These are phyloP conservation scores for Leucogyrophana mollusca DNA, from an alignment of 768 basidiomycete species.

Conservation along the genomic window DNA sequence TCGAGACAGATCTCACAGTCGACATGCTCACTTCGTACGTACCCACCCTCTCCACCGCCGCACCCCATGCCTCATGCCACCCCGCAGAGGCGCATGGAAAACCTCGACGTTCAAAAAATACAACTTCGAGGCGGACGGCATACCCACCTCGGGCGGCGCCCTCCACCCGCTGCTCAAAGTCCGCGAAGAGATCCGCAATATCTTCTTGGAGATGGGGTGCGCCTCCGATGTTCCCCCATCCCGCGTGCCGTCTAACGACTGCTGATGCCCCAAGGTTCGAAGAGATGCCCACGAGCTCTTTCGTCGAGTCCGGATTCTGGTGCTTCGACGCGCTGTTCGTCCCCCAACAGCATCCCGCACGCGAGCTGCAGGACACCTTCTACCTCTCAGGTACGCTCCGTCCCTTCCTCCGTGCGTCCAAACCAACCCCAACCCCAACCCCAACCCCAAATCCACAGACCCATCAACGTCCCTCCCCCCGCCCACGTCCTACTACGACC, in stretches of 20 bases:
- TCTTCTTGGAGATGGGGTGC: slow-evolving; percentile 99
- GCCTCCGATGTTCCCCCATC: slow-evolving; percentile 17
- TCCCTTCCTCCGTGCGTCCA: background rate
- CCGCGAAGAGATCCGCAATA: slow-evolving; percentile 93
- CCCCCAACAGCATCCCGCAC: slow-evolving; percentile 97
- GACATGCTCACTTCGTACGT: slow-evolving; percentile 93
- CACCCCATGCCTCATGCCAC: slow-evolving; percentile 3
- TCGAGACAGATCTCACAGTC: slow-evolving; percentile 93
- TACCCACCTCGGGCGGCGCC: slow-evolving; percentile 86
- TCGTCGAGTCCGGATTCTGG: slow-evolving; percentile 99
- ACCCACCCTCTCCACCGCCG: background rate
- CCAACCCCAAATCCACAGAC: too few species aligned
- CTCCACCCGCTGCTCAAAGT: slow-evolving; percentile 97
- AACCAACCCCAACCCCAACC: too few species aligned
- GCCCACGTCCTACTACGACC: slow-evolving; percentile 79
- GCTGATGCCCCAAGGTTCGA: slow-evolving; percentile 65
- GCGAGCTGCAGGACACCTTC: slow-evolving; percentile 98
- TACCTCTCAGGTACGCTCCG: slow-evolving; percentile 77
- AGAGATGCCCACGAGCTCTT: slow-evolving; percentile 96
- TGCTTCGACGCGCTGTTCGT: slow-evolving; percentile 98
- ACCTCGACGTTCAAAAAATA: slow-evolving; percentile 94
- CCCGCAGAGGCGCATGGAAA: slow-evolving; percentile 87
- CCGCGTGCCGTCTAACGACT: slow-evolving; percentile 4
- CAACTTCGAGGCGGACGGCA: slow-evolving; percentile 97
- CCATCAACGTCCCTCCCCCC: slow-evolving; percentile 76